Base-by-base conservation (phyloP, 306 rosid genomes). In the Castanopsis chinensis region DNA sequence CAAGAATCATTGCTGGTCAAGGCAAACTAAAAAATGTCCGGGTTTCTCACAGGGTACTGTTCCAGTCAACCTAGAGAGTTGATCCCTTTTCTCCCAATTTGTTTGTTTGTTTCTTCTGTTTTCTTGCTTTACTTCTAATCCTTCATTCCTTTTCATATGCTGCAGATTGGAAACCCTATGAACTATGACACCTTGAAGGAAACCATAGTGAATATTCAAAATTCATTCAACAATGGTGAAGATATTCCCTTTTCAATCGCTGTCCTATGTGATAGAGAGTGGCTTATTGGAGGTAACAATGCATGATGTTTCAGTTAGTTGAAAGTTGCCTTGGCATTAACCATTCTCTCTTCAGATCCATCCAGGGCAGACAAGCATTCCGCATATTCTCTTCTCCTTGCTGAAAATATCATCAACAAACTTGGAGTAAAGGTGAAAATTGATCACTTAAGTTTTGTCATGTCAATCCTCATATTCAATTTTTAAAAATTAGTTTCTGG, bases 91-190 rank as follows among this genome's bases (percentile, higher is more conserved):
- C 68, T 81, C 52, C 53, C 37, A 51, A 15, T 6, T 73, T 81
- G 41, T 72, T 67, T 37, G 76, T 18, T 6, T 80, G 33, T 41
- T 35, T 53, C 27, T 69, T 18, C 5, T 5, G 25, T 30, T 76
- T n/a, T 69, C 69, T 55, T 80, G 59, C 76, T 79, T 70, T 61
- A 28, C 54, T 57, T 53, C 74, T 53, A 11, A 80, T 58, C 76
- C n/a, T 82, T 54, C 41, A 20, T 69, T 30, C 69, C 79, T 55
- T 73, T 75, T 69, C 53, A 67, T 73, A 59, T 77, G 45, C 72
- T 72, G 82, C 78, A 95, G 99, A 43, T 91, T 55, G 99, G 99
- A 77, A 95, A 91, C 73, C 99, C 98, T 37, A 81, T 91, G 98
- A 89, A 95, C 77, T 90, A 91, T 79, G 96, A 87, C 81, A 89